phyloP scores from a whole-genome alignment of 345 rosid species.

The Syzygium aqueum region DNA sequence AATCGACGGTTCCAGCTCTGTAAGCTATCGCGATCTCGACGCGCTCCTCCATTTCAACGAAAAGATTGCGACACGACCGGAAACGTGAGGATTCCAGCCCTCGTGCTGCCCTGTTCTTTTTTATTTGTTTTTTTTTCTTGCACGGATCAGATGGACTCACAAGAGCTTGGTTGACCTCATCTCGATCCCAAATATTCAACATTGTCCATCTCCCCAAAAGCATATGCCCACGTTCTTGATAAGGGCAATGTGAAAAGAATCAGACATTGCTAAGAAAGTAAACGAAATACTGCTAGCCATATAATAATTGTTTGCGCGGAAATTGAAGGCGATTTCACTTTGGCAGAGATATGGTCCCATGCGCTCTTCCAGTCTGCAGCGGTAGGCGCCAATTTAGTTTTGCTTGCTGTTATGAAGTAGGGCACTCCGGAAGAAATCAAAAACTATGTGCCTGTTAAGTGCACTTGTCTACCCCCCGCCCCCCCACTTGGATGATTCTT shows the following conservation, averaged over 20 bases:
- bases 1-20: accelerated
- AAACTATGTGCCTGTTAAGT: neutral
- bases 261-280: neutral
- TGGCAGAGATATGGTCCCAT: neutral
- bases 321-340: neutral
- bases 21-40: neutral
- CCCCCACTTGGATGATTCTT: neutral
- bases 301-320: neutral
- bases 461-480: neutral
- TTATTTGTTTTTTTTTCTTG: neutral
- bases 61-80: neutral
- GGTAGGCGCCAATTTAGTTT: neutral
- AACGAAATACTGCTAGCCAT: neutral
- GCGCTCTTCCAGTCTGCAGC: neutral
- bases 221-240: neutral
- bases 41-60: neutral
- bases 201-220: neutral
- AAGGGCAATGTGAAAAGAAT: neutral
- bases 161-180: neutral
- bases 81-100: neutral
- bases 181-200: neutral
- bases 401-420: neutral
- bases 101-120: neutral
- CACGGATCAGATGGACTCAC: neutral
- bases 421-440: neutral